Percentiles rank a stretch among this genome's conserved stretches.
Conservation (phyloP, 2,329 filamentous ascomycete genomes). For the Penicillium sp. region DNA sequence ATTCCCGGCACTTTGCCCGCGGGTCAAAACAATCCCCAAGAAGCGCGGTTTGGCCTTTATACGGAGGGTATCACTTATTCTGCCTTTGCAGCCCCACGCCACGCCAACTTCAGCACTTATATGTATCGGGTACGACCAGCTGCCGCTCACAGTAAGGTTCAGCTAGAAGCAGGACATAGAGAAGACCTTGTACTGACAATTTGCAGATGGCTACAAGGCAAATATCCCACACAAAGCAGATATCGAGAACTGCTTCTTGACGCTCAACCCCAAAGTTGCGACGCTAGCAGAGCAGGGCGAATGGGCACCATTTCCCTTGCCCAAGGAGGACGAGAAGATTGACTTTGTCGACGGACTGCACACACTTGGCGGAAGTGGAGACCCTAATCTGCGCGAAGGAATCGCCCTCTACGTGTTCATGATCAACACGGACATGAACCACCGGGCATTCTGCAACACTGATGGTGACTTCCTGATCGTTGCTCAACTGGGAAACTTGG, state of each 20-base stretch:
- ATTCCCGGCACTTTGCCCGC: conserved; percentile 32
- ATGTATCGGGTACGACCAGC: conserved; percentile 29
- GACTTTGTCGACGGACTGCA: conserved; percentile 57
- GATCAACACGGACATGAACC: conserved; percentile 54
- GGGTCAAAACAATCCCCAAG: conserved; percentile 35
- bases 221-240: conserved; percentile 40
- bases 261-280: conserved; percentile 51
- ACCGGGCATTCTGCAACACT: conserved; percentile 55
- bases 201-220: conserved; percentile 34
- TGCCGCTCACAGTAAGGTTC: conserved; percentile 25
- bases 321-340: conserved; percentile 43
- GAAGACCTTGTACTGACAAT: not conserved
- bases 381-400: conserved; percentile 53
- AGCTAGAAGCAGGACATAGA: not conserved
- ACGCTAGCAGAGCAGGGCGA: conserved; percentile 53
- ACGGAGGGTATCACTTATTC: conserved; percentile 32
- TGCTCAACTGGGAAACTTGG: conserved; percentile 59
- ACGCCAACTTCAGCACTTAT: conserved; percentile 29
- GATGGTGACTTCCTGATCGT: conserved; percentile 65
- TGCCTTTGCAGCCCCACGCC: conserved; percentile 26
- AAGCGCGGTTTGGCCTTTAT: conserved; percentile 30
- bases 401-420: conserved; percentile 54
- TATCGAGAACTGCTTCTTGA: conserved; percentile 28
- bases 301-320: conserved; percentile 56
- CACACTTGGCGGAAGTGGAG: conserved; percentile 54